phyloP scores from a whole-genome alignment of 306 rosid genomes.

The Begonia peltatifolia region DNA sequence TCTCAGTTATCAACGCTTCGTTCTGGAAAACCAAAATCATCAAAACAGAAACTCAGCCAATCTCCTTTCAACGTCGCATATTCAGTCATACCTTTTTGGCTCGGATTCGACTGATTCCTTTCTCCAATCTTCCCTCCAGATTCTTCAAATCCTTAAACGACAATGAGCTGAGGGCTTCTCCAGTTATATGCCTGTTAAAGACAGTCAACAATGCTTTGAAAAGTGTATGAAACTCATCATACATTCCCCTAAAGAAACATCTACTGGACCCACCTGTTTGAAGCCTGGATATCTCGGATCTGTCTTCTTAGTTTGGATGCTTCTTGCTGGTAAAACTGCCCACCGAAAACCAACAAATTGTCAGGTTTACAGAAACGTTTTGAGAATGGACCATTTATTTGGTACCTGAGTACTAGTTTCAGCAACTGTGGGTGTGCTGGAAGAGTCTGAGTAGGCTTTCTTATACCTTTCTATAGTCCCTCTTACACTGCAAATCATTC shows the following conservation, averaged over 20 bases:
- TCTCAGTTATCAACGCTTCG: constrained; percentile 73
- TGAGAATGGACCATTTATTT: neutral
- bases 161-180: constrained; percentile 44
- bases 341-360: neutral
- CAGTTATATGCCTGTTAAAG: constrained; percentile 46
- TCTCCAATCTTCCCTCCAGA: constrained; percentile 59
- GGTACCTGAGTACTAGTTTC: constrained; percentile 81
- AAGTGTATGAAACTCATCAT: neutral
- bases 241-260: neutral
- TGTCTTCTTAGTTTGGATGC: constrained; percentile 56
- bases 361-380: neutral
- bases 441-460: constrained; percentile 64
- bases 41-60: neutral
- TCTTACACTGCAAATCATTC: constrained; percentile 56
- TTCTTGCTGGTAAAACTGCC: constrained; percentile 85
- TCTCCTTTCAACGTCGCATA: neutral
- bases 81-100: constrained; percentile 52
- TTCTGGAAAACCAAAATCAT: constrained; percentile 37
- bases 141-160: constrained; percentile 39
- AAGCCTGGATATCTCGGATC: constrained; percentile 50
- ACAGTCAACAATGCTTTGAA: neutral
- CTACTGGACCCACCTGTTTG: constrained; percentile 37
- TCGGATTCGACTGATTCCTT: constrained; percentile 61
- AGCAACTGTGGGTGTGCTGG: constrained; percentile 54
- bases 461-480: constrained; percentile 83